phyloP scores from a whole-genome alignment of 2,329 filamentous ascomycete genomes.

The Sphaerulina populicola region DNA sequence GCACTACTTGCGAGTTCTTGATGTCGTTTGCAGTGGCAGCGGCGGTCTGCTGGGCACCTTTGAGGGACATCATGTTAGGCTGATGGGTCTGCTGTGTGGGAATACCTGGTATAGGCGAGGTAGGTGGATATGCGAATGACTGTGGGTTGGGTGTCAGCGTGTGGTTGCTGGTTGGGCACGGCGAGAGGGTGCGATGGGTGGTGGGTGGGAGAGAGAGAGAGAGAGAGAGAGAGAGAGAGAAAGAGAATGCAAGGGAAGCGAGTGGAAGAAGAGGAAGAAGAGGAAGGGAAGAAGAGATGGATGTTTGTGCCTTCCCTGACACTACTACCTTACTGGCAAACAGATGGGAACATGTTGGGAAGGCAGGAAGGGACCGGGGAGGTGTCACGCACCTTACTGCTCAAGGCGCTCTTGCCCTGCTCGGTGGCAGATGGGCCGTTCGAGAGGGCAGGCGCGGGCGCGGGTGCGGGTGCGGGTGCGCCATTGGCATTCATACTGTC shows the following conservation, averaged over 20 bases:
- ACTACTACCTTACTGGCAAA: neutral
- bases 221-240: too few relatives aligned
- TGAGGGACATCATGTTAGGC: conserved; percentile 17
- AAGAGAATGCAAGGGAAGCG: neutral
- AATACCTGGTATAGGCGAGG: conserved; percentile 9
- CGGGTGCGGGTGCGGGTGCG: too few relatives aligned
- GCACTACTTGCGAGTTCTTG: conserved; percentile 43
- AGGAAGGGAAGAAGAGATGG: too few relatives aligned
- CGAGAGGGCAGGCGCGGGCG: neutral
- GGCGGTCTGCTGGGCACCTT: conserved; percentile 45
- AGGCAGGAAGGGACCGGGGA: neutral
- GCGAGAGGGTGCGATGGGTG: neutral
- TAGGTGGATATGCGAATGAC: conserved; percentile 12
- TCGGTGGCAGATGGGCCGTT: conserved; percentile 7
- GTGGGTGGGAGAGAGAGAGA: neutral
- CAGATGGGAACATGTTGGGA: neutral
- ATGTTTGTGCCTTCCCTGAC: conserved; percentile 2
- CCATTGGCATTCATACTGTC: conserved; percentile 6
- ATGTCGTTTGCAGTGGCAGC: conserved; percentile 42
- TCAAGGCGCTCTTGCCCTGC: conserved; percentile 34
- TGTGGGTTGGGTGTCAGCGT: conserved; percentile 17
- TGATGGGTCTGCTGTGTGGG: conserved; percentile 5
- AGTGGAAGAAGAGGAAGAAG: neutral
- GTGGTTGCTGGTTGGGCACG: neutral
- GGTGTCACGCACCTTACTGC: conserved; percentile 36